phyloP scores from a whole-genome alignment of 176 grass and related monocot genomes.

The Echinochloa phyllopogon region DNA sequence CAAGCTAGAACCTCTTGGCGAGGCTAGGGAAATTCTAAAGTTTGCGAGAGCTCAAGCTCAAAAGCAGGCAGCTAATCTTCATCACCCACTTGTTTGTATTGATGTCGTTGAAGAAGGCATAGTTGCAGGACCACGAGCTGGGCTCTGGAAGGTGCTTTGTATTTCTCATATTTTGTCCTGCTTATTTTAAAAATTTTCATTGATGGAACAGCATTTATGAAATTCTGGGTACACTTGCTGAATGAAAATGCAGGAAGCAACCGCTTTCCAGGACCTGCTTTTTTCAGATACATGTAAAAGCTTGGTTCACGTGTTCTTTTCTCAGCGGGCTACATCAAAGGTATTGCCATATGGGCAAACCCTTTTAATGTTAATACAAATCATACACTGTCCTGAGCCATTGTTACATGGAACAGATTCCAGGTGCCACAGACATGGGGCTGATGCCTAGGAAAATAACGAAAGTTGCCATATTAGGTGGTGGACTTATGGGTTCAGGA shows the following conservation, averaged over 20 bases:
- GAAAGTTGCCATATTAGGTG: slow-evolving; percentile 85
- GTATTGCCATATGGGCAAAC: slow-evolving; percentile 28
- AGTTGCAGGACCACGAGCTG: slow-evolving; percentile 72
- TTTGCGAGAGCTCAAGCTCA: slow-evolving; percentile 83
- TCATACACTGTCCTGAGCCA: slow-evolving; percentile 24
- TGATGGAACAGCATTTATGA: neutral
- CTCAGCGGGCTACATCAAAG: slow-evolving; percentile 89
- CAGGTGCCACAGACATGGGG: slow-evolving; percentile 81
- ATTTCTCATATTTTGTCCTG: slow-evolving; percentile 19
- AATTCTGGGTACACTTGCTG: slow-evolving; percentile 42
- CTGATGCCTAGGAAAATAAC: slow-evolving; percentile 75
- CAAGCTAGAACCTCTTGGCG: slow-evolving; percentile 80
- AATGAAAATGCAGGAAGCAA: slow-evolving; percentile 75
- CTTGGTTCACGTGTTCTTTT: slow-evolving; percentile 89
- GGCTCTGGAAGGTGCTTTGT: slow-evolving; percentile 81
- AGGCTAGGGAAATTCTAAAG: slow-evolving; percentile 92
- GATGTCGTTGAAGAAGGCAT: slow-evolving; percentile 96
- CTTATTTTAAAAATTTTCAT: neutral
- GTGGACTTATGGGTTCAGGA: slow-evolving; percentile 91
- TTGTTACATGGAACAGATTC: slow-evolving; percentile 59
- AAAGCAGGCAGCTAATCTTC: slow-evolving; percentile 83
- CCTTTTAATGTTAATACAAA: slow-evolving; percentile 43
- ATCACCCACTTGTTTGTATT: slow-evolving; percentile 83
- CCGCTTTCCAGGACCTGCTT: slow-evolving; percentile 68
- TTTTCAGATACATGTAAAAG: slow-evolving; percentile 93